These are phyloP conservation scores for Eucalyptus tenuipes DNA, from an alignment of 345 rosid genomes.

Conservation along the genomic window DNA sequence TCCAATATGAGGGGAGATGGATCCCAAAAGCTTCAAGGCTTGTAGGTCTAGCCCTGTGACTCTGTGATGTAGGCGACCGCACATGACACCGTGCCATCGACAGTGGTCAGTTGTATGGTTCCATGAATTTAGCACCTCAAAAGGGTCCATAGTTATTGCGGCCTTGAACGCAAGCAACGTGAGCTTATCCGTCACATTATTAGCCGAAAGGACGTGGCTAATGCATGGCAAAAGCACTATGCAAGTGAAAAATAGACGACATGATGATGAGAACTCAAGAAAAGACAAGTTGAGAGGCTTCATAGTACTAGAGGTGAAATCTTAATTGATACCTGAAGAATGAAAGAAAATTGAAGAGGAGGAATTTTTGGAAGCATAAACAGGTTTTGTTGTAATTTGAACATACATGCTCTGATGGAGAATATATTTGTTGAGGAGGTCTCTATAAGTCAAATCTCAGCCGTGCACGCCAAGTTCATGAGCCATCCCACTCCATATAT, in stretches of 20 bases:
- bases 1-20: neutral
- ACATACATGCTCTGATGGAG: neutral
- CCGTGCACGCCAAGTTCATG: neutral
- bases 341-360: neutral
- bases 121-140: neutral
- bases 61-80: neutral
- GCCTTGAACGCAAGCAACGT: neutral
- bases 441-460: neutral
- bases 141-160: neutral
- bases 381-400: neutral
- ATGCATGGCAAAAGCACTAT: neutral
- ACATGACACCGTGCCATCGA: neutral
- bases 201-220: slow-evolving; percentile 3
- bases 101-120: neutral
- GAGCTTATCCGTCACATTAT: neutral
- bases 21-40: neutral
- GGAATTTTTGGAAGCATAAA: neutral
- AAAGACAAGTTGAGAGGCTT: neutral
- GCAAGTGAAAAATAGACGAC: neutral
- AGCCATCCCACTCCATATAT: neutral
- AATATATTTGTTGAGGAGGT: rapidly evolving
- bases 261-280: neutral
- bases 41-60: neutral
- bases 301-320: neutral
- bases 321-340: neutral